phyloP scores from a whole-genome alignment of 371 early-diverging fungal genomes.

The Gilbertella persicaria region DNA sequence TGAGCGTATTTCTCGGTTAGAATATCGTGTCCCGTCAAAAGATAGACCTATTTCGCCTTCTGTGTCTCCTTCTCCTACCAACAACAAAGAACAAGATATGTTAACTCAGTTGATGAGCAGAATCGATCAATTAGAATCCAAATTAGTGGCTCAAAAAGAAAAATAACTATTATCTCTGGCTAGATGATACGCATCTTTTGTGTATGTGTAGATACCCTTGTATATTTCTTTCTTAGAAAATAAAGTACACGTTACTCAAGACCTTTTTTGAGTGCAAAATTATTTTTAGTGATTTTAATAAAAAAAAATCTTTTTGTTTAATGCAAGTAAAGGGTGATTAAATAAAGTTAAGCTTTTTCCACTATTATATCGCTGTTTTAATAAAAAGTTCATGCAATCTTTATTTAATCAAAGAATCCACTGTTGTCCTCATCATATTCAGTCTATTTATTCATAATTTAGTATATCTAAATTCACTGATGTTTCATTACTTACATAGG shows the following conservation, averaged over 20 bases:
- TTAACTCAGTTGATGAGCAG: conserved; percentile 34
- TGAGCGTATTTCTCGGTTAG: conserved; percentile 26
- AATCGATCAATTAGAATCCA: conserved; percentile 37
- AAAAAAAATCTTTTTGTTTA: conserved; percentile 6
- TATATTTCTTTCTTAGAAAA: too few relatives aligned
- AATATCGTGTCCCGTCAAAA: conserved; percentile 19
- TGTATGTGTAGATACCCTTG: too few relatives aligned
- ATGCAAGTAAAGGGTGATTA: conserved; percentile 7
- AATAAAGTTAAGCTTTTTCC: too few relatives aligned
- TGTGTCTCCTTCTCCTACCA: conserved; percentile 9
- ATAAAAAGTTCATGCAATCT: too few relatives aligned
- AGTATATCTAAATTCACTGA: too few relatives aligned
- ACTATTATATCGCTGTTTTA: too few relatives aligned
- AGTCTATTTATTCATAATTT: too few relatives aligned
- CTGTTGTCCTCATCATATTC: conserved; percentile 23
- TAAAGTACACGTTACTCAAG: conserved; percentile 9
- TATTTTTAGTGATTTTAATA: too few relatives aligned
- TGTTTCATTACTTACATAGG: conserved; percentile 30
- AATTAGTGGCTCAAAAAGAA: conserved; percentile 23
- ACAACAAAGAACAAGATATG: conserved; percentile 11
- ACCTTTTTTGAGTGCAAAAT: too few relatives aligned
- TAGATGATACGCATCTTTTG: too few relatives aligned
- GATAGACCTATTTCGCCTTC: conserved; percentile 17
- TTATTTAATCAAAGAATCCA: conserved; percentile 29
- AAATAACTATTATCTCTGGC: too few relatives aligned